Conservation (phyloP, 805 yeast species). For the Kluyveromyces starmeri region DNA sequence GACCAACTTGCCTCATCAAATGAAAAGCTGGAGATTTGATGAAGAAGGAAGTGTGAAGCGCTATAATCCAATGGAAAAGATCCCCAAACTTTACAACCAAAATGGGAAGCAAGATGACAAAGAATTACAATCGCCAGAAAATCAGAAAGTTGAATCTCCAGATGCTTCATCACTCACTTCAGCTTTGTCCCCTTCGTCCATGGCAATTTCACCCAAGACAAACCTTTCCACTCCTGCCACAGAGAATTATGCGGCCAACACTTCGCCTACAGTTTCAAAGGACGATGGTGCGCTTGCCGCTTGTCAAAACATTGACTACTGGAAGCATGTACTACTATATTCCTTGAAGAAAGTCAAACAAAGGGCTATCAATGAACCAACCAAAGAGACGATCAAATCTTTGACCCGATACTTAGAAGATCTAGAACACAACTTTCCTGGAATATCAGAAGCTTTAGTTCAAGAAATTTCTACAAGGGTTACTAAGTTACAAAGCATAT, state of each 20-base stretch:
- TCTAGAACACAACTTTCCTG: conserved; percentile 49
- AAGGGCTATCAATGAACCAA: conserved; percentile 44
- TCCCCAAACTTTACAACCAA: background rate
- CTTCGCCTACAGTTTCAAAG: background rate
- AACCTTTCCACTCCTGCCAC: conserved; percentile 15
- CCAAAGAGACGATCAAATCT: conserved; percentile 37
- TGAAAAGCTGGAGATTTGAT: conserved; percentile 6
- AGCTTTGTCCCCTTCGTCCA: conserved; percentile 14
- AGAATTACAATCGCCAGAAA: background rate
- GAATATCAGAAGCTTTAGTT: conserved; percentile 54
- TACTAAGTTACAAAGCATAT: conserved; percentile 17
- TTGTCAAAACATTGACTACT: conserved; percentile 20
- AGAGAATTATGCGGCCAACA: conserved; percentile 11
- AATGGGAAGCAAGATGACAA: background rate
- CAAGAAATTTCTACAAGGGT: conserved; percentile 48
- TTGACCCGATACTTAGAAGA: conserved; percentile 34
- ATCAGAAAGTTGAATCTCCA: background rate
- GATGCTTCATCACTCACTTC: conserved; percentile 5
- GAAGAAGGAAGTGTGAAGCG: conserved; percentile 5
- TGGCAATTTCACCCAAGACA: conserved; percentile 9
- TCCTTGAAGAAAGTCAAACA: conserved; percentile 39
- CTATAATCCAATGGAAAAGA: background rate
- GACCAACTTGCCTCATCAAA: conserved; percentile 9
- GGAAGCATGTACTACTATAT: conserved; percentile 35
- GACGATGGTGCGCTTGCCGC: background rate